These are phyloP conservation scores for Allium sativum DNA, from an alignment of 106 monocot species.

Conservation along the genomic window DNA sequence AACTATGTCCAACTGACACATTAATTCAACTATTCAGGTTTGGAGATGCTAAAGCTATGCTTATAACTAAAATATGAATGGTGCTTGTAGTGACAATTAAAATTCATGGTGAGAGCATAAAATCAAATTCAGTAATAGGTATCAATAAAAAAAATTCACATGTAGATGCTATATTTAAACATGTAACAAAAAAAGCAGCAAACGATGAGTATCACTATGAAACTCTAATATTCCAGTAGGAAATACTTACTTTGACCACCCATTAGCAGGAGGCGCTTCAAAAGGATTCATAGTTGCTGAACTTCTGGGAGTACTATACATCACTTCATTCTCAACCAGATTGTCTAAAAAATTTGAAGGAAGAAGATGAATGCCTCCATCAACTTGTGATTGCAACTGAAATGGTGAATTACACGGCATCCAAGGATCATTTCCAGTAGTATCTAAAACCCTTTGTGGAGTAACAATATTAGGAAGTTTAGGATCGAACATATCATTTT, in stretches of 20 bases:
- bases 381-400: slow-evolving; percentile 18
- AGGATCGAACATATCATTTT: slow-evolving; percentile 26
- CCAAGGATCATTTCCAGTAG: slow-evolving; percentile 27
- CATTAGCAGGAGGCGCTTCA: slow-evolving; percentile 26
- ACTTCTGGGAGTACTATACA: slow-evolving; percentile 16
- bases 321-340: slow-evolving; percentile 14
- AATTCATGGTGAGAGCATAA: too few relatives aligned
- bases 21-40: too few relatives aligned
- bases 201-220: background rate
- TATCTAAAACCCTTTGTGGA: slow-evolving; percentile 13
- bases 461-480: slow-evolving; percentile 17
- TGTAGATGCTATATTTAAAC: background rate
- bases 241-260: slow-evolving; percentile 75
- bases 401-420: slow-evolving; percentile 21
- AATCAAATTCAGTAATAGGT: background rate
- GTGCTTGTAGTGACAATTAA: too few relatives aligned
- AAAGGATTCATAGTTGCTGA: slow-evolving; percentile 22
- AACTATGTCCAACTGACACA: too few relatives aligned
- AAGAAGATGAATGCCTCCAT: slow-evolving; percentile 35
- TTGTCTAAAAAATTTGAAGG: slow-evolving; percentile 31
- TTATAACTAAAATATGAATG: too few relatives aligned
- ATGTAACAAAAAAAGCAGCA: background rate
- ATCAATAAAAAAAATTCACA: background rate
- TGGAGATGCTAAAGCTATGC: too few relatives aligned
- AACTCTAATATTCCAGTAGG: background rate